Base-by-base conservation (phyloP, 2,329 filamentous ascomycete genomes). In the Ramularia endophylla region DNA sequence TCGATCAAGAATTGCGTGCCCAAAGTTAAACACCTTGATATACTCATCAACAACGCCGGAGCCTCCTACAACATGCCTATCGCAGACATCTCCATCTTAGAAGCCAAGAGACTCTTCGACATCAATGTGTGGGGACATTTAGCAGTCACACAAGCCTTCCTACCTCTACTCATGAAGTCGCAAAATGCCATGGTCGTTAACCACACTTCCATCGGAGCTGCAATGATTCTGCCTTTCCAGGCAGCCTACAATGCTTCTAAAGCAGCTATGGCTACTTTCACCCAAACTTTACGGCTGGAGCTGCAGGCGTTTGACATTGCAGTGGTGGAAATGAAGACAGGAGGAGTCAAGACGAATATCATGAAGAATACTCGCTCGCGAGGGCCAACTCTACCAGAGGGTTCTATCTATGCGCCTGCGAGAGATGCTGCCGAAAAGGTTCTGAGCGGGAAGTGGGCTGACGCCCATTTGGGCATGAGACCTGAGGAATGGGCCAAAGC, bases 11-110 rank as follows among this genome's bases (percentile, higher is more conserved):
- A 48, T 3, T 53, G 50, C 32, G 54, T 42, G 9, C 35, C 15
- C 0, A 51, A 68, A 18, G 37, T 54, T 4, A 56, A 55, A 30
- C 57, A 59, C 22, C 53, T 73, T 36, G 66, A 72, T 52, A 58
- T 69, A 7, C 50, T 73, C 36, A 60, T 72, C 33, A 73, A 73
- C 45, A 73, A 72, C 55, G 68, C 69, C 6, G 71, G 70, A 7
- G 67, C 60, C 7, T 56, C 56, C 9, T 66, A 64, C 55, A 56
- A 36, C 12, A 52, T 40, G 50, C 40, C 59, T 50, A 4, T 34
- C 53, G 11, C 38, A n/a, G 44, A 47, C 33, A 22, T 43, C n/a
- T 11, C 20, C 30, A 43, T 64, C 9, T 36, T 41, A 0, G 41
- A 51, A 17, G 57, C 53, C 2, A 55, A 58, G 41, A 38, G 43